A percentile compares a stretch with the other conserved stretches of the same genome.
Conservation (phyloP, 192 early-diverging fungal species). For the Pilaira anomala region DNA sequence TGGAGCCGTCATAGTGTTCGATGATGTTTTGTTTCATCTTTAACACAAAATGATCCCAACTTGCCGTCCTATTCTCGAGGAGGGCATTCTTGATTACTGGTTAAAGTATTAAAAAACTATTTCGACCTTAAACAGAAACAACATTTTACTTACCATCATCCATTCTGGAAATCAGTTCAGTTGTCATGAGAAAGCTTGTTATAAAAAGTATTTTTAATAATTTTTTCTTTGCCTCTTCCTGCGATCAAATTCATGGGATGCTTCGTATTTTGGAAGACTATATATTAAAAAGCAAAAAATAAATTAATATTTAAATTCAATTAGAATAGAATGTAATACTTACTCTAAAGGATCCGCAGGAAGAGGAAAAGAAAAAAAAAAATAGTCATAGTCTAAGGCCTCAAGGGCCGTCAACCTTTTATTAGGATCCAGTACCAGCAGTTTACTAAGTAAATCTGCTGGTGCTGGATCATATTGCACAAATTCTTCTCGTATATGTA, state of each 20-base stretch:
- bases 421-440: conserved; percentile 76
- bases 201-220: no score
- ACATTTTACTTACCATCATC: no score
- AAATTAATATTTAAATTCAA: neutral
- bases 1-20: no score
- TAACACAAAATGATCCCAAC: no score
- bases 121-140: no score
- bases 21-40: no score
- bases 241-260: conserved; percentile 77
- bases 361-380: conserved; percentile 69
- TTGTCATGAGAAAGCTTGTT: no score
- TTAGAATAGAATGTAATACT: conserved; percentile 17
- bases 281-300: neutral
- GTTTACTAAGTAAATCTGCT: conserved; percentile 71
- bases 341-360: conserved; percentile 68
- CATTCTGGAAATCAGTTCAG: no score
- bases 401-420: conserved; percentile 67
- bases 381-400: conserved; percentile 80
- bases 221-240: conserved; percentile 19
- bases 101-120: no score
- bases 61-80: no score
- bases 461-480: conserved; percentile 53
- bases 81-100: no score
- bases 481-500: conserved; percentile 60
- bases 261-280: conserved; percentile 68